phyloP scores from a whole-genome alignment of 2,329 filamentous ascomycete species.

The Aureobasidium musti region DNA sequence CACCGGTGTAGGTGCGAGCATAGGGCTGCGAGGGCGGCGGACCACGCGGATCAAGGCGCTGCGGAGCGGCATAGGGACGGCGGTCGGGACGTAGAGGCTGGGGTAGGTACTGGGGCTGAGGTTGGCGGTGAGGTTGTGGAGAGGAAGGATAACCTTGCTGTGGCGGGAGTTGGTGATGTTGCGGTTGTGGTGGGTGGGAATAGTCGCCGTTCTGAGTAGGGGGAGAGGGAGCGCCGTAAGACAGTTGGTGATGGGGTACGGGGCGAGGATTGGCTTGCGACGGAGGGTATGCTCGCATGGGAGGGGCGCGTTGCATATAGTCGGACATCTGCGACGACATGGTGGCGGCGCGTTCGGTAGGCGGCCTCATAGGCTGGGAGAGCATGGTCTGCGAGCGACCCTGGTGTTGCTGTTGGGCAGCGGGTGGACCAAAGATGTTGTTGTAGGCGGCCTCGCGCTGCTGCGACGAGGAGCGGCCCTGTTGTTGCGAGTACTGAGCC shows the following conservation, averaged over 20 bases:
- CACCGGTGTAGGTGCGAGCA: conserved; percentile 41
- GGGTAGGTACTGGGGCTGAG: conserved; percentile 60
- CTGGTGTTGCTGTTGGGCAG: conserved; percentile 58
- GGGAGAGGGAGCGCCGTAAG: conserved; percentile 41
- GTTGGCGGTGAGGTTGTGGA: conserved; percentile 36
- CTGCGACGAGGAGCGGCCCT: conserved; percentile 59
- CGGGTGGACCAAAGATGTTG: conserved; percentile 89
- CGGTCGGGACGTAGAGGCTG: conserved; percentile 64
- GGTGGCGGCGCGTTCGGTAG: conserved; percentile 74
- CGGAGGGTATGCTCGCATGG: conserved; percentile 54
- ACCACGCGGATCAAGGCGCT: conserved; percentile 65
- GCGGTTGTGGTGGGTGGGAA: conserved; percentile 39
- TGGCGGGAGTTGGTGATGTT: conserved; percentile 48
- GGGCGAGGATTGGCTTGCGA: conserved; percentile 45
- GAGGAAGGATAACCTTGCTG: conserved; percentile 40
- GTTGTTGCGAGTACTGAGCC: conserved; percentile 64
- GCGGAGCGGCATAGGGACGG: conserved; percentile 70
- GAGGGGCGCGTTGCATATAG: conserved; percentile 65
- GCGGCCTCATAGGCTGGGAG: conserved; percentile 65
- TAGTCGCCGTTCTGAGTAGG: conserved; percentile 44
- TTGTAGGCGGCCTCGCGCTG: conserved; percentile 94
- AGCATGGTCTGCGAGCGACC: conserved; percentile 96
- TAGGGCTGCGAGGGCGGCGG: conserved; percentile 53
- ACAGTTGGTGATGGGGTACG: conserved; percentile 58
- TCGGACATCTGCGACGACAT: conserved; percentile 51